Evolutionary conservation across 306 rosid genomes (phyloP).

Genomic region (Sechiopsis laciniata): DNA sequence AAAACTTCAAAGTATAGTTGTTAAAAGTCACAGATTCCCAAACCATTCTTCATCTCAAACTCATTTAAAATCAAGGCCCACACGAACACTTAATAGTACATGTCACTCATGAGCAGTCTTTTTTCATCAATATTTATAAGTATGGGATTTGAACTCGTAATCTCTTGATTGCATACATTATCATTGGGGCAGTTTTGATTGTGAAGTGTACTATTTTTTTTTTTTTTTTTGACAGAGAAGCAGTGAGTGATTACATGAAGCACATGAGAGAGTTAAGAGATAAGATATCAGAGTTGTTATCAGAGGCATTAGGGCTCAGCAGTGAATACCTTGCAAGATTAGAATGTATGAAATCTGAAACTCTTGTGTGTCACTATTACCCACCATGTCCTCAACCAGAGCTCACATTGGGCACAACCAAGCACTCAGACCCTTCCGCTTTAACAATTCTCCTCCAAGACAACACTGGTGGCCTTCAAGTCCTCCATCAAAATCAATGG

Average conservation of each 20-base stretch:
- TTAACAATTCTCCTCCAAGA: constrained; percentile 69
- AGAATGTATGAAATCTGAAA: constrained; percentile 60
- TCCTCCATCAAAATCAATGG: constrained; percentile 51
- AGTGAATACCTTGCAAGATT: constrained; percentile 40
- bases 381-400: constrained; percentile 79
- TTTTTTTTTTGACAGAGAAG: constrained; percentile 33
- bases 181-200: no score
- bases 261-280: constrained; percentile 41
- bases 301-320: constrained; percentile 59
- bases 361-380: constrained; percentile 65
- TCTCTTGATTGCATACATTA: no score
- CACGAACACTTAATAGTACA: no score
- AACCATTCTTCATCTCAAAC: no score
- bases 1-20: no score
- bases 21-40: no score
- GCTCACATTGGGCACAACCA: constrained; percentile 56
- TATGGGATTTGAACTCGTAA: no score
- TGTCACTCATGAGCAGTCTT: no score
- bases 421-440: constrained; percentile 71
- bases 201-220: neutral
- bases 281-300: constrained; percentile 43
- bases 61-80: no score
- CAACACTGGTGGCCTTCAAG: constrained; percentile 67
- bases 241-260: constrained; percentile 42
- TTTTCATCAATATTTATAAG: no score